Conservation (phyloP, 2,329 filamentous ascomycete species). For the Ustulina deusta region DNA sequence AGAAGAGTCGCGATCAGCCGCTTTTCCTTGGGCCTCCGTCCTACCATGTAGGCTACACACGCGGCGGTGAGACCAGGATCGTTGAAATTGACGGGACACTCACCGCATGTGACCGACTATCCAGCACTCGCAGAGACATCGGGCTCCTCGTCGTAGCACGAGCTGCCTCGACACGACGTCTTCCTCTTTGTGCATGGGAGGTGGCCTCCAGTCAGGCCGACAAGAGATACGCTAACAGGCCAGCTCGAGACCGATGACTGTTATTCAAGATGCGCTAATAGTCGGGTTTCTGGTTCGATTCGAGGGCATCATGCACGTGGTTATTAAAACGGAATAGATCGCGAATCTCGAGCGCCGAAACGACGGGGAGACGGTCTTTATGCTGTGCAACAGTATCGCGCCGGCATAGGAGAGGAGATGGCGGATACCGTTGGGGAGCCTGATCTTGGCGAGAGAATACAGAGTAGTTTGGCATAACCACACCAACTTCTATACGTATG, state of each 20-base stretch:
- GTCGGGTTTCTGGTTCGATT: constrained; percentile 11
- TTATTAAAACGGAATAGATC: constrained; percentile 45
- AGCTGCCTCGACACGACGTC: constrained; percentile 19
- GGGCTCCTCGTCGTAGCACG: constrained; percentile 18
- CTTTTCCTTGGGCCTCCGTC: constrained; percentile 11
- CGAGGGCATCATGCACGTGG: constrained; percentile 44
- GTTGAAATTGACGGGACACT: constrained; percentile 12
- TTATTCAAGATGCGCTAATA: background rate
- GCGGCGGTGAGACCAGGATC: constrained; percentile 27
- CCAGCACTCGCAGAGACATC: constrained; percentile 18
- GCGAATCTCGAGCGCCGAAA: constrained; percentile 41
- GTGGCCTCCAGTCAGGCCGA: constrained; percentile 15
- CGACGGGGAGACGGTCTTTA: constrained; percentile 40
- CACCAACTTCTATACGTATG: background rate
- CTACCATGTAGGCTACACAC: constrained; percentile 15
- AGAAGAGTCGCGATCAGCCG: constrained; percentile 31
- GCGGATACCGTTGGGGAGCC: constrained; percentile 32
- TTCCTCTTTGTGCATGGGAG: constrained; percentile 13
- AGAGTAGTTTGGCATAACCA: constrained; percentile 4
- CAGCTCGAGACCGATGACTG: constrained; percentile 6
- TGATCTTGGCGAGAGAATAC: constrained; percentile 15
- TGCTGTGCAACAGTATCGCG: constrained; percentile 47
- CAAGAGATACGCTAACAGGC: constrained; percentile 3
- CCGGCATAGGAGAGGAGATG: constrained; percentile 34
- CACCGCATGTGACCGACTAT: constrained; percentile 34